Evolutionary conservation across 805 yeast genomes (phyloP).

Genomic region (Hanseniaspora nectarophila): DNA sequence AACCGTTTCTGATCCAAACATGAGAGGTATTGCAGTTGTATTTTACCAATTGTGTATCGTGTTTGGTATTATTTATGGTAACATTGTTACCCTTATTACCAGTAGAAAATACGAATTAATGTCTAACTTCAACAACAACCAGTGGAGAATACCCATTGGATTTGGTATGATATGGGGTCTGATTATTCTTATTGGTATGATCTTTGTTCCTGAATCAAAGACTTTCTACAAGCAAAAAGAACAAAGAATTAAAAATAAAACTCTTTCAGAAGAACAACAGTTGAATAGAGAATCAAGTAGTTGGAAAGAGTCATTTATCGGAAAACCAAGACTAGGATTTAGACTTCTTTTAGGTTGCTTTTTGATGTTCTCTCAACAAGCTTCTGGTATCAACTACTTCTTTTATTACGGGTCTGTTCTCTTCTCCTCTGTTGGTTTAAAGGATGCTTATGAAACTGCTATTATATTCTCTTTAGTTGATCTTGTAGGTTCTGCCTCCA

Average conservation of each 20-base stretch:
- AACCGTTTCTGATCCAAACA: conserved; percentile 44
- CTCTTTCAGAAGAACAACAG: conserved; percentile 31
- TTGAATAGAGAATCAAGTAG: background rate
- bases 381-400: conserved; percentile 54
- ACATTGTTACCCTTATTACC: conserved; percentile 50
- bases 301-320: conserved; percentile 41
- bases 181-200: conserved; percentile 48
- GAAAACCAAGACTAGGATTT: conserved; percentile 42
- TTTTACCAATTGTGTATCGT: conserved; percentile 55
- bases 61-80: conserved; percentile 55
- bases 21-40: conserved; percentile 58
- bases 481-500: conserved; percentile 43
- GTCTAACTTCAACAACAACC: conserved; percentile 32
- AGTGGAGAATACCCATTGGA: conserved; percentile 61
- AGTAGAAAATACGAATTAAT: conserved; percentile 22
- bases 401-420: conserved; percentile 57
- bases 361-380: conserved; percentile 51
- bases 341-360: conserved; percentile 47
- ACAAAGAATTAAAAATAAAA: conserved; percentile 33
- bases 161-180: conserved; percentile 33
- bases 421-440: conserved; percentile 46
- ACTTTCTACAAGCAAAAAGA: conserved; percentile 42
- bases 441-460: conserved; percentile 49
- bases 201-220: conserved; percentile 59
- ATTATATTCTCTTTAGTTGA: conserved; percentile 47